Evolutionary conservation across 2,329 filamentous ascomycete genomes (phyloP).

Genomic region (Fusarium chlamydosporum): DNA sequence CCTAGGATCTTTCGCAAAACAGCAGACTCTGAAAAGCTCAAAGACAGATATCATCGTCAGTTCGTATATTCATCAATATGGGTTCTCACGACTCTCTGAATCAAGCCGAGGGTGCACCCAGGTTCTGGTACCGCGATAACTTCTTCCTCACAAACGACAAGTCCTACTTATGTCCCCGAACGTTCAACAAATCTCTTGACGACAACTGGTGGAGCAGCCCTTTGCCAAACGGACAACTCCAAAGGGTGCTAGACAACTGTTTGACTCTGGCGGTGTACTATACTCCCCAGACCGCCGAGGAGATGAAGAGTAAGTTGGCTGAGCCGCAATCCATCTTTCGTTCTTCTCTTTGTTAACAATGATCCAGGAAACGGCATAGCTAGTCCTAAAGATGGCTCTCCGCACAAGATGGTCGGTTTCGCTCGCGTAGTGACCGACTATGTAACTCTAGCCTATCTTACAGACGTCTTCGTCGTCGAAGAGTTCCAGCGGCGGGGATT

Average conservation of each 20-base stretch:
- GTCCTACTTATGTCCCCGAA: slow-evolving; percentile 65
- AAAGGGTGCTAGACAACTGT: slow-evolving; percentile 69
- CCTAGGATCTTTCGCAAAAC: slow-evolving; percentile 6
- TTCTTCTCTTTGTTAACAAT: slow-evolving; percentile 23
- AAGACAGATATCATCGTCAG: slow-evolving; percentile 5
- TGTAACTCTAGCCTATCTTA: slow-evolving; percentile 75
- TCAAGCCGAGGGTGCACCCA: slow-evolving; percentile 53
- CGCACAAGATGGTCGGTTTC: slow-evolving; percentile 58
- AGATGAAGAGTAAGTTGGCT: slow-evolving; percentile 56
- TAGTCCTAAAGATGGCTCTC: slow-evolving; percentile 51
- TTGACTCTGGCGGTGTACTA: slow-evolving; percentile 72
- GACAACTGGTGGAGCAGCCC: slow-evolving; percentile 73
- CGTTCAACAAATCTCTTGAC: slow-evolving; percentile 68
- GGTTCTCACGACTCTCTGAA: slow-evolving; percentile 48
- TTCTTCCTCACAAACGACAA: slow-evolving; percentile 75
- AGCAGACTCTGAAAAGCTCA: background rate
- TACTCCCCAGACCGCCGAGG: slow-evolving; percentile 56
- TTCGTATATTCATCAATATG: slow-evolving; percentile 43
- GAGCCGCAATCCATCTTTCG: background rate
- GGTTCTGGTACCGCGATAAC: slow-evolving; percentile 66
- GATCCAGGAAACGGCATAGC: slow-evolving; percentile 53
- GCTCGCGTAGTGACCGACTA: slow-evolving; percentile 76
- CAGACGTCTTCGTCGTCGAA: slow-evolving; percentile 75
- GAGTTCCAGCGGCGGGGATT: slow-evolving; percentile 73
- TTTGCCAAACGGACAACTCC: slow-evolving; percentile 63